Conservation (phyloP, 352 stramenopile genomes). For the Globisporangium splendens region DNA sequence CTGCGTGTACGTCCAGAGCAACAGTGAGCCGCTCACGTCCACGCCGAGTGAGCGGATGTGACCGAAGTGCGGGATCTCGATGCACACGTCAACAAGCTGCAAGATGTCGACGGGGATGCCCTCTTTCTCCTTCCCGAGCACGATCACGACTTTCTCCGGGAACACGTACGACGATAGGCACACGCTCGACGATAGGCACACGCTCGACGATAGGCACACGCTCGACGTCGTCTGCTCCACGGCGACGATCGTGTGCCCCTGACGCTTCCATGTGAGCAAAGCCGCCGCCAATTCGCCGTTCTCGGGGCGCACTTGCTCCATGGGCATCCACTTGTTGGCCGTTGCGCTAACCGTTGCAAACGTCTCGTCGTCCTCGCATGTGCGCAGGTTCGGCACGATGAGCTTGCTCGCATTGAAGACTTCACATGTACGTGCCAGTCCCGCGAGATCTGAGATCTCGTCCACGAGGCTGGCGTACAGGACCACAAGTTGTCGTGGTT, state of each 20-base stretch:
- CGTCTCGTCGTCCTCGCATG: constrained; percentile 86
- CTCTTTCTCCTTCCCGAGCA: constrained; percentile 56
- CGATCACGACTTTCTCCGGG: constrained; percentile 89
- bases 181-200: no score
- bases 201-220: no score
- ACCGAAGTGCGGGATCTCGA: no score
- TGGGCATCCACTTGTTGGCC: constrained; percentile 93
- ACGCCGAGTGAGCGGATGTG: no score
- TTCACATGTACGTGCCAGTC: constrained; percentile 92
- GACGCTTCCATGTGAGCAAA: constrained; percentile 62
- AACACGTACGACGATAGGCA: constrained; percentile 77
- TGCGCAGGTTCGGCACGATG: constrained; percentile 83
- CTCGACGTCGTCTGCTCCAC: constrained; percentile 93
- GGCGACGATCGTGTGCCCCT: constrained; percentile 92
- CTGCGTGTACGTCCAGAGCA: no score
- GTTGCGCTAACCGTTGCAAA: constrained; percentile 92
- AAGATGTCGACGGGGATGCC: no score
- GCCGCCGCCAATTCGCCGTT: constrained; percentile 29
- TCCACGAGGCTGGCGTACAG: constrained; percentile 89
- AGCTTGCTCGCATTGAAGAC: constrained; percentile 92
- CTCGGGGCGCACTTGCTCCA: constrained; percentile 83
- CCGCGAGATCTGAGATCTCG: constrained; percentile 94
- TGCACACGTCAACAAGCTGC: no score
- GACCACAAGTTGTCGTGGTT: constrained; percentile 36
- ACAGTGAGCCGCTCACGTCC: no score